phyloP scores from a whole-genome alignment of 768 basidiomycete genomes.

The Rhizopogon vesiculosus region DNA sequence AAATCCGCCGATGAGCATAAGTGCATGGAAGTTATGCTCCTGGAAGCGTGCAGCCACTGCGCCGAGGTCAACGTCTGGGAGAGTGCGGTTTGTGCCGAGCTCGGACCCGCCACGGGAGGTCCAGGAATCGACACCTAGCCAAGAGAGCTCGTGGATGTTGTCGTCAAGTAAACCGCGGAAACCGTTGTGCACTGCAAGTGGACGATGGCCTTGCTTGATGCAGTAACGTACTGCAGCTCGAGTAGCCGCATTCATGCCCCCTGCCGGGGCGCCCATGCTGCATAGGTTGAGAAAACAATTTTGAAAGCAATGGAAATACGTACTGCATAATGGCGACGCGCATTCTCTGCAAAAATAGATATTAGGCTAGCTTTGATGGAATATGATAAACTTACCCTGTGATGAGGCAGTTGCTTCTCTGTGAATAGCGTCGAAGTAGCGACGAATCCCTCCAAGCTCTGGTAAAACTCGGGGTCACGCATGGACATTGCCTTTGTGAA shows the following conservation, averaged over 20 bases:
- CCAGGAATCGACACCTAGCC: conserved; percentile 98
- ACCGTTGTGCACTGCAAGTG: conserved; percentile 93
- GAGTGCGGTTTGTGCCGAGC: conserved; percentile 89
- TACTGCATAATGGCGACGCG: conserved; percentile 83
- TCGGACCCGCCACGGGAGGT: conserved; percentile 95
- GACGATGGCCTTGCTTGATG: conserved; percentile 84
- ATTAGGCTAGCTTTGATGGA: conserved; percentile 6
- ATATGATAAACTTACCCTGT: conserved; percentile 32
- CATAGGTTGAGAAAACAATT: conserved; percentile 1
- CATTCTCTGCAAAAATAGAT: conserved; percentile 48
- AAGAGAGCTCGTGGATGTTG: conserved; percentile 78
- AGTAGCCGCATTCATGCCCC: conserved; percentile 98
- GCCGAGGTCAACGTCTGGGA: conserved; percentile 85
- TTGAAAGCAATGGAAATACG: conserved; percentile 21
- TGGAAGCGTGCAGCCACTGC: conserved; percentile 90
- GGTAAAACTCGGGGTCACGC: conserved; percentile 88
- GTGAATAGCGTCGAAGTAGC: conserved; percentile 63
- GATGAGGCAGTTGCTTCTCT: conserved; percentile 45
- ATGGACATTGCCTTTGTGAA: conserved; percentile 85
- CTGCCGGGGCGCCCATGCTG: conserved; percentile 95
- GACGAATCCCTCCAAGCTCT: conserved; percentile 82
- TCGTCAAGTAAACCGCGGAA: conserved; percentile 94
- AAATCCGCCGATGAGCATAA: conserved; percentile 94
- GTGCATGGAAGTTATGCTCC: conserved; percentile 67
- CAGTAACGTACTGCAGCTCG: conserved; percentile 94